phyloP scores from a whole-genome alignment of 345 rosid genomes.

The Turritis glabra region DNA sequence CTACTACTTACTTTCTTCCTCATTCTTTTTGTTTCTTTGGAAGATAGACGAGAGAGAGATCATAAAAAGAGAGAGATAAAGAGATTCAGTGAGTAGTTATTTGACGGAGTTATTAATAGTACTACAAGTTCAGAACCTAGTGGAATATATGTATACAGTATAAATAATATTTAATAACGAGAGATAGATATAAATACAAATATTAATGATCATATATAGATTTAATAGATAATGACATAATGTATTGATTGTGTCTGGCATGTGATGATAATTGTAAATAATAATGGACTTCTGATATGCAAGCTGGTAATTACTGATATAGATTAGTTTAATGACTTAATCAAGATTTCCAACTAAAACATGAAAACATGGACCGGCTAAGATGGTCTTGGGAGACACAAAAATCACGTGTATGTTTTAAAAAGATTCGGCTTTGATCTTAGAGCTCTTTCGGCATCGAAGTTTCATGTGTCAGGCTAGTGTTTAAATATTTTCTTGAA shows the following conservation, averaged over 20 bases:
- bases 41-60: conserved; percentile 26
- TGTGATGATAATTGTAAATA: conserved; percentile 31
- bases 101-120: conserved; percentile 32
- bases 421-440: conserved; percentile 37
- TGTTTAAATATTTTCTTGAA: background rate
- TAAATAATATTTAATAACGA: background rate
- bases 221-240: conserved; percentile 24
- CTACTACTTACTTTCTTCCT: conserved; percentile 30
- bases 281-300: conserved; percentile 28
- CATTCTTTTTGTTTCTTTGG: conserved; percentile 29
- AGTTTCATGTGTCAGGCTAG: conserved; percentile 42
- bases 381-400: conserved; percentile 38
- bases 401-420: conserved; percentile 37
- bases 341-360: conserved; percentile 7
- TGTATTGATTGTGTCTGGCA: conserved; percentile 35
- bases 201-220: conserved; percentile 7
- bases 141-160: conserved; percentile 20
- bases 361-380: conserved; percentile 36
- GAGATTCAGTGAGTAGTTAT: conserved; percentile 11
- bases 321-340: conserved; percentile 15
- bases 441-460: conserved; percentile 40
- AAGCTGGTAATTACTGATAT: conserved; percentile 36
- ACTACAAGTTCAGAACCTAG: conserved; percentile 27
- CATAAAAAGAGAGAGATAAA: conserved; percentile 16
- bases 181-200: background rate